Base-by-base conservation (phyloP, 495 filamentous ascomycete species). In the Thozetella sp. region DNA sequence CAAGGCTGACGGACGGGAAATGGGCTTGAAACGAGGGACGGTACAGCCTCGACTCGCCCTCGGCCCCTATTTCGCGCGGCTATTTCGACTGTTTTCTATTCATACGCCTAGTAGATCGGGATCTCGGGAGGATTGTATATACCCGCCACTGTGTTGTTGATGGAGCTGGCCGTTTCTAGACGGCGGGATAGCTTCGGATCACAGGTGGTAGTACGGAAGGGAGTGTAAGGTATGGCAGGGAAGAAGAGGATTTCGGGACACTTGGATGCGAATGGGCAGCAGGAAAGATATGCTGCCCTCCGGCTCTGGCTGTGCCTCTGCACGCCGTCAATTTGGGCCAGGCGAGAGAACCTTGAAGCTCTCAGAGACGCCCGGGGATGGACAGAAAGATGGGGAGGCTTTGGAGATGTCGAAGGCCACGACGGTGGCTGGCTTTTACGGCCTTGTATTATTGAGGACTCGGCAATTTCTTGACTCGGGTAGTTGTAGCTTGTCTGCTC, bases 11-110 rank as follows among this genome's bases (percentile, higher is more conserved):
- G 43, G 43, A 19, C 12, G 20, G n/a, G 11, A 48, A 48, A 37
- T 48, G 6, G 43, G n/a, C 43, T 20, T 11, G 43, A 13, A 13
- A n/a, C n/a, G 11, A 48, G n/a, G n/a, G 6, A 19, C 9, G 43
- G 9, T n/a, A 15, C 4, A 48, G 6, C 11, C 20, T 48, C 3
- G 9, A n/a, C n/a, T 20, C 43, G 11, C 3, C 43, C n/a, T 37
- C 6, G 9, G 9, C 17, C 6, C 17, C 17, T 37, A 15, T 20
- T 48, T 48, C 43, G 43, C 43, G 20, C 43, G 43, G 6, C n/a
- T 48, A 48, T 48, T 48, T 48, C 43, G 43, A 20, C 43, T 48
- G 20, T 48, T 48, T 48, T 48, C 43, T 48, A 48, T 48, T 48
- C 43, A 48, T 48, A 48, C 20, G 9, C 20, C 20, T 48, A 48